These are phyloP conservation scores for Xylaria arbuscula DNA, from an alignment of 2,329 filamentous ascomycete species.

Conservation along the genomic window DNA sequence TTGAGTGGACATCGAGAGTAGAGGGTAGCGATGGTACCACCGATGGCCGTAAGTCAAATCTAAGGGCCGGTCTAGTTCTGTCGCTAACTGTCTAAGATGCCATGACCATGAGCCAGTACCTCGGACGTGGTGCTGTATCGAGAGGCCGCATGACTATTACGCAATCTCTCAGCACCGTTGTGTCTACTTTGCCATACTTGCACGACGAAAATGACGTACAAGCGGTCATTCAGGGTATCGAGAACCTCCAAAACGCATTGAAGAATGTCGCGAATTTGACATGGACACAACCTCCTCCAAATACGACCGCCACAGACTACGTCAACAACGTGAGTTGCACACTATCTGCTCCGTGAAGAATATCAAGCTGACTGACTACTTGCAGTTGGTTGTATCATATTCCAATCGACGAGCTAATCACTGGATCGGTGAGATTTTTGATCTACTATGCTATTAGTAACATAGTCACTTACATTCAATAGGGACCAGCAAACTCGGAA, in stretches of 20 bases:
- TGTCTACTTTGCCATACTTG: conserved; percentile 70
- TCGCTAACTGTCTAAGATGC: conserved; percentile 51
- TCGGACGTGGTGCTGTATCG: conserved; percentile 71
- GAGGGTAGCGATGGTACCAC: conserved; percentile 62
- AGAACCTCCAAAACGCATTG: conserved; percentile 67
- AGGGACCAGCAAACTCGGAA: conserved; percentile 70
- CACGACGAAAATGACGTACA: conserved; percentile 68
- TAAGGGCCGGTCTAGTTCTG: background rate
- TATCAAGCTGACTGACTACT: conserved; percentile 5
- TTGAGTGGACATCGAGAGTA: conserved; percentile 75
- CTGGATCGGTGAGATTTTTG: conserved; percentile 58
- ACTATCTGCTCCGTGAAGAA: background rate
- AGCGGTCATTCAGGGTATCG: conserved; percentile 72
- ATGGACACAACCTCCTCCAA: conserved; percentile 65
- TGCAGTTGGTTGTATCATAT: conserved; percentile 54
- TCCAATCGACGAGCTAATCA: conserved; percentile 60
- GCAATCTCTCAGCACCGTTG: conserved; percentile 65
- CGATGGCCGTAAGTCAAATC: conserved; percentile 49
- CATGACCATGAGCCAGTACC: conserved; percentile 69
- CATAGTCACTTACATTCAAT: conserved; percentile 19
- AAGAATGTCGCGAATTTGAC: conserved; percentile 64
- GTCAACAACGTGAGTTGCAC: conserved; percentile 59
- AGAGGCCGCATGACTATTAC: conserved; percentile 71
- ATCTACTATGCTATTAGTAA: background rate
- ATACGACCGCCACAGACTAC: conserved; percentile 65